Conservation (phyloP, 2,329 filamentous ascomycete genomes). For the Parascedosporium putredinis region DNA sequence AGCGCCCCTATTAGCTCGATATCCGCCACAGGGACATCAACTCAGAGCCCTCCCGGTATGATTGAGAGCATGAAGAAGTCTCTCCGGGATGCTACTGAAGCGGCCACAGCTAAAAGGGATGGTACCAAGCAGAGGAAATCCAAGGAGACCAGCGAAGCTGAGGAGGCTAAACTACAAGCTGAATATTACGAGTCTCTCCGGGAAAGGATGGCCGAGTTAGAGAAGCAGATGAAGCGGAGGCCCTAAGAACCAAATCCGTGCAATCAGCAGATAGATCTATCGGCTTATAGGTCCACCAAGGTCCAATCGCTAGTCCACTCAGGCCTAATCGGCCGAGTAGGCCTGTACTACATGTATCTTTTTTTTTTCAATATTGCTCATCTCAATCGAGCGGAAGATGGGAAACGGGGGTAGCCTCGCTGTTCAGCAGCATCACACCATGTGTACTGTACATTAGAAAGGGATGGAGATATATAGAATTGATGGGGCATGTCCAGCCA, state of each 20-base stretch:
- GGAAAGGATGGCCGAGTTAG: conserved; percentile 21
- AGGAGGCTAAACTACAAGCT: conserved; percentile 21
- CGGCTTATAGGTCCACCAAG: too few species aligned
- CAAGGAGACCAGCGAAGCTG: conserved; percentile 21
- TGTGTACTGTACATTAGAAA: conserved; percentile 3
- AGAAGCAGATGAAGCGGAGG: conserved; percentile 23
- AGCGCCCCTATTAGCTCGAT: conserved; percentile 1
- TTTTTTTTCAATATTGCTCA: not conserved
- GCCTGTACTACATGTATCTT: too few species aligned
- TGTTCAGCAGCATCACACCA: not conserved
- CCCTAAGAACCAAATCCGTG: not conserved
- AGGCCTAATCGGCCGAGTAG: too few species aligned
- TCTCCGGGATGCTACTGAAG: conserved; percentile 24
- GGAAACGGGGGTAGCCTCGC: not conserved
- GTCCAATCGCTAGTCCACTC: too few species aligned
- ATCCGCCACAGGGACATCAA: not conserved
- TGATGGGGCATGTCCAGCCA: not conserved
- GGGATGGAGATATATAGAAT: conserved; percentile 1
- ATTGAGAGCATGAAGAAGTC: conserved; percentile 26
- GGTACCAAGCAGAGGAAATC: conserved; percentile 25
- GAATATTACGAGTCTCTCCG: conserved; percentile 19
- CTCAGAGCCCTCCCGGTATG: not conserved
- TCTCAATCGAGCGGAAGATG: not conserved
- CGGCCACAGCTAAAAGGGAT: conserved; percentile 20
- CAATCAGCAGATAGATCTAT: too few species aligned